These are phyloP conservation scores for Camillea tinctor DNA, from an alignment of 2,329 filamentous ascomycete species.

Conservation along the genomic window DNA sequence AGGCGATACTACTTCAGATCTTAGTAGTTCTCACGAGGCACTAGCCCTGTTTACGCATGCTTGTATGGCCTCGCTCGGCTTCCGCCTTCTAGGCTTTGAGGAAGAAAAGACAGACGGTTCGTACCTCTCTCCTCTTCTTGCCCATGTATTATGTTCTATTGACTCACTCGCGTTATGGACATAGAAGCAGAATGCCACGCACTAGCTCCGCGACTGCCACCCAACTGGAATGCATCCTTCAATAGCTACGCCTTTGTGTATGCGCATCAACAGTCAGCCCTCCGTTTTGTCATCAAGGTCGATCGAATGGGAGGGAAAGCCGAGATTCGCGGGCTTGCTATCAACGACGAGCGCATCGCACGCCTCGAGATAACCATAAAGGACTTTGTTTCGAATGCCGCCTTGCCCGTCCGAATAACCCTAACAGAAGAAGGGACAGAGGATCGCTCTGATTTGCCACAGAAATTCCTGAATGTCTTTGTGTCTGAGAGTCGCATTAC, in stretches of 20 bases:
- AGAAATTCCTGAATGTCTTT: conserved; percentile 62
- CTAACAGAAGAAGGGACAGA: conserved; percentile 45
- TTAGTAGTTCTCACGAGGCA: conserved; percentile 75
- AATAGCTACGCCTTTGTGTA: conserved; percentile 82
- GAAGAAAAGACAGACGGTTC: conserved; percentile 75
- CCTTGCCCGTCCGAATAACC: conserved; percentile 56
- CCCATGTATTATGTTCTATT: not conserved
- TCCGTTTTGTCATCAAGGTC: conserved; percentile 79
- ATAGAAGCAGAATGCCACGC: conserved; percentile 56
- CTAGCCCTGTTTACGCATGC: conserved; percentile 82
- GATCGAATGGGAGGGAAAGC: conserved; percentile 80
- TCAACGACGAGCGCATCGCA: conserved; percentile 78
- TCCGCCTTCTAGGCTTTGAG: conserved; percentile 77
- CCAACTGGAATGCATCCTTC: conserved; percentile 75
- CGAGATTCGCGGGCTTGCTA: conserved; percentile 75
- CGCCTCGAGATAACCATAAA: conserved; percentile 71
- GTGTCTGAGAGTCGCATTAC: conserved; percentile 67
- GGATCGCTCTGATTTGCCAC: conserved; percentile 47
- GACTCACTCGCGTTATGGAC: conserved; percentile 14
- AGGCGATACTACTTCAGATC: conserved; percentile 56
- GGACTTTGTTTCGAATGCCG: conserved; percentile 68
- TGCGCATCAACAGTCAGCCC: conserved; percentile 78
- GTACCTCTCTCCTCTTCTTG: not conserved
- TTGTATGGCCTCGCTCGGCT: conserved; percentile 76
- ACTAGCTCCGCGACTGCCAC: conserved; percentile 63